Evolutionary conservation across 345 rosid species (phyloP).

Genomic region (Corchorus capsularis): DNA sequence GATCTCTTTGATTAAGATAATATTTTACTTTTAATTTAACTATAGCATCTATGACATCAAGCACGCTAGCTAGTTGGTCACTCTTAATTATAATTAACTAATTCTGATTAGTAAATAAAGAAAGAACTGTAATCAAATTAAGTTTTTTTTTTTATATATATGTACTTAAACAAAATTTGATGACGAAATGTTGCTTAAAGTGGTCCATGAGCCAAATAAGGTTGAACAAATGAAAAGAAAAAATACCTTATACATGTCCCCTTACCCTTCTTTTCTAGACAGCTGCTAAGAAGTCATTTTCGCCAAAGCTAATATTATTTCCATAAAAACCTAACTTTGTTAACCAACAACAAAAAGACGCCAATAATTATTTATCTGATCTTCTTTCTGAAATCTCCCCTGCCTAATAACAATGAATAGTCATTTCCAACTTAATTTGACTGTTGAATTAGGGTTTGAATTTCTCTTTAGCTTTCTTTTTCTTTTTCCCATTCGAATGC

Average conservation of each 20-base stretch:
- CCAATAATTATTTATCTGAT: neutral
- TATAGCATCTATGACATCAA: no score
- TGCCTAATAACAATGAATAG: neutral
- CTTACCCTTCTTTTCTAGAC: neutral
- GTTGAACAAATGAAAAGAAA: conserved; percentile 11
- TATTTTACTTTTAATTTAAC: no score
- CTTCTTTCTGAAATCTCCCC: neutral
- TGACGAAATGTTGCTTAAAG: neutral
- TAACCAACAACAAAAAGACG: neutral
- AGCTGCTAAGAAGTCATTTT: neutral
- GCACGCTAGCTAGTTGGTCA: no score
- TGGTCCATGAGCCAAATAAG: conserved; percentile 4
- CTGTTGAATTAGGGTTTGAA: neutral
- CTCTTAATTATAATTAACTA: no score
- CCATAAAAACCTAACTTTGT: conserved; percentile 25
- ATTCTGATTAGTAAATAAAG: no score
- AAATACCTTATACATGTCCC: neutral
- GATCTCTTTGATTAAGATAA: no score
- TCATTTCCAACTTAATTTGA: neutral
- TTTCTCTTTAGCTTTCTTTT: neutral
- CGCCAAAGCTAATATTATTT: conserved; percentile 7
- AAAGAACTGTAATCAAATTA: neutral
- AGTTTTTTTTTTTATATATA: neutral
- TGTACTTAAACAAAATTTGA: neutral
- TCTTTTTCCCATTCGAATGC: neutral